Percentiles rank a stretch among this genome's conserved stretches.
These are phyloP conservation scores for Poa pratensis DNA, from an alignment of 176 grass and related monocot genomes.

Conservation along the genomic window DNA sequence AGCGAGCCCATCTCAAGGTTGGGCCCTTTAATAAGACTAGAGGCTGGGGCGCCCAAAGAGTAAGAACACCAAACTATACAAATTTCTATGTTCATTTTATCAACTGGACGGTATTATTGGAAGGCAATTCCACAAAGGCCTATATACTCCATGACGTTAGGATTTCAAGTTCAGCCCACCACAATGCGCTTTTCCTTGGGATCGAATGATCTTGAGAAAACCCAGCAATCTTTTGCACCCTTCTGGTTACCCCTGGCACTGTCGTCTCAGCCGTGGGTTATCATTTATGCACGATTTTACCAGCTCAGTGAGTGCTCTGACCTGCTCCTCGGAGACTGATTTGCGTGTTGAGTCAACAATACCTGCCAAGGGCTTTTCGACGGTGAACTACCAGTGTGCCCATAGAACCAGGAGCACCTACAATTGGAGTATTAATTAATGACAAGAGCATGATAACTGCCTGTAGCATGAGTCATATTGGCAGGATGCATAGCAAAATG, in stretches of 20 bases:
- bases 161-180: too few relatives aligned
- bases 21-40: too few relatives aligned
- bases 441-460: neutral
- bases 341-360: constrained; percentile 59
- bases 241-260: too few relatives aligned
- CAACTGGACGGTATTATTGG: neutral
- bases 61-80: constrained; percentile 40
- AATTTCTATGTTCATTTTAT: neutral
- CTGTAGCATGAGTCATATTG: constrained; percentile 26
- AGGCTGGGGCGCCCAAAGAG: constrained; percentile 27
- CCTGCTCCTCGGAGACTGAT: too few relatives aligned
- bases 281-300: too few relatives aligned
- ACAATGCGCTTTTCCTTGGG: too few relatives aligned
- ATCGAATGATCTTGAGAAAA: too few relatives aligned
- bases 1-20: too few relatives aligned
- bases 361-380: constrained; percentile 52
- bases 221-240: too few relatives aligned
- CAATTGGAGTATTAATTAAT: constrained; percentile 40
- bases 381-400: constrained; percentile 70
- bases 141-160: neutral
- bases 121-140: neutral
- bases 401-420: constrained; percentile 79
- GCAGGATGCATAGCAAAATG: constrained; percentile 14
- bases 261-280: too few relatives aligned
- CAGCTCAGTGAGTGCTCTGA: too few relatives aligned